Evolutionary conservation across 257 asterid genomes (phyloP).

Genomic region (Primulina tabacum): DNA sequence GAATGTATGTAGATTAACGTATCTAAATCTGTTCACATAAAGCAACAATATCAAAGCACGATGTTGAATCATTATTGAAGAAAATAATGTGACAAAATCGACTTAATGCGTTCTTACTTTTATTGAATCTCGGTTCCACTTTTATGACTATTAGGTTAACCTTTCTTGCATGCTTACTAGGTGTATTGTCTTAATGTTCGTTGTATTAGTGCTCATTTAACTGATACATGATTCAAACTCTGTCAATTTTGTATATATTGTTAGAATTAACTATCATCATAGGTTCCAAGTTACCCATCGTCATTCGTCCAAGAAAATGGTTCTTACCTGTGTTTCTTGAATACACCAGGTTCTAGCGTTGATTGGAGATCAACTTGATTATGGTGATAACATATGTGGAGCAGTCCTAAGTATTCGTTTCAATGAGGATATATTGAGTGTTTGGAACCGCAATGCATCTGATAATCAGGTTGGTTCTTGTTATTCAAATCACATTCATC

Average conservation of each 20-base stretch:
- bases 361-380: conserved; percentile 90
- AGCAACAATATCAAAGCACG: neutral
- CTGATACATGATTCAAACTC: neutral
- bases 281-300: neutral
- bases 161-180: neutral
- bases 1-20: neutral
- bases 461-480: conserved; percentile 71
- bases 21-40: neutral
- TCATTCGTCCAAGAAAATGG: neutral
- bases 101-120: neutral
- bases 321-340: neutral
- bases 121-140: neutral
- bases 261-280: neutral
- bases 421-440: conserved; percentile 93
- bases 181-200: neutral
- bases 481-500: neutral
- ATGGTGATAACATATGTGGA: conserved; percentile 86
- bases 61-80: neutral
- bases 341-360: conserved; percentile 72
- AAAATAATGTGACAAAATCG: no score
- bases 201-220: neutral
- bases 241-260: neutral
- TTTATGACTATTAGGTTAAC: neutral
- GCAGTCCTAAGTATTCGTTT: conserved; percentile 91
- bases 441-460: conserved; percentile 96